These are phyloP conservation scores for Cicer judaicum DNA, from an alignment of 306 rosid species.

Conservation along the genomic window DNA sequence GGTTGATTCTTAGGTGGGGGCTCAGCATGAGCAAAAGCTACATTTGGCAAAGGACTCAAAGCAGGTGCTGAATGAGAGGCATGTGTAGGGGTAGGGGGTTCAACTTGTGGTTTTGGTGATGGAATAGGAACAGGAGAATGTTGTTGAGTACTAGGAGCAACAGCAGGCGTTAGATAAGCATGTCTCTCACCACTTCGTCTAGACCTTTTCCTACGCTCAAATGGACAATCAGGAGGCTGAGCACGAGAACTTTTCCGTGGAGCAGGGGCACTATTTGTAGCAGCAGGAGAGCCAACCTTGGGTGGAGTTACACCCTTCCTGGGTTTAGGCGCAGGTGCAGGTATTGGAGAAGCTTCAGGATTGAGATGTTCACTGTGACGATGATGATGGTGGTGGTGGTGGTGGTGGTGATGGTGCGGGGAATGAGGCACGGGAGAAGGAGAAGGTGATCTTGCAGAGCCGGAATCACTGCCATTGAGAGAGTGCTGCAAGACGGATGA, in stretches of 20 bases:
- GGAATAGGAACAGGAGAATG: slow-evolving; percentile 48
- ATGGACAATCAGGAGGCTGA: slow-evolving; percentile 67
- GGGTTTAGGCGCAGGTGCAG: slow-evolving; percentile 56
- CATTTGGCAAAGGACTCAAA: slow-evolving; percentile 76
- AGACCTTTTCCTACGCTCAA: slow-evolving; percentile 55
- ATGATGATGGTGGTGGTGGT: slow-evolving; percentile 62
- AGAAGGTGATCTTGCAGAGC: slow-evolving; percentile 65
- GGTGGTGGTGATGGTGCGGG: slow-evolving; percentile 62
- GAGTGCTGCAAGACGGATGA: slow-evolving; percentile 76
- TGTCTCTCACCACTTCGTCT: slow-evolving; percentile 51
- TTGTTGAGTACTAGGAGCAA: slow-evolving; percentile 57
- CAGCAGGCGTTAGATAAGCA: slow-evolving; percentile 54
- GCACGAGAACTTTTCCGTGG: slow-evolving; percentile 56
- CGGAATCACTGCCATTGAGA: slow-evolving; percentile 62
- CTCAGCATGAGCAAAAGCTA: slow-evolving; percentile 71
- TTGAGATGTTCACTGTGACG: slow-evolving; percentile 56
- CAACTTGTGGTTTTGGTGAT: slow-evolving; percentile 57
- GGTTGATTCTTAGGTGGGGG: slow-evolving; percentile 68
- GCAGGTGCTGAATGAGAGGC: slow-evolving; percentile 59
- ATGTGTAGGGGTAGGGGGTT: slow-evolving; percentile 55
- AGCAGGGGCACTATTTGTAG: slow-evolving; percentile 49
- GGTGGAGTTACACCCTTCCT: slow-evolving; percentile 54
- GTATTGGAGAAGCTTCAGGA: slow-evolving; percentile 67
- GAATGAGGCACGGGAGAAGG: slow-evolving; percentile 67
- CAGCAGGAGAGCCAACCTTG: slow-evolving; percentile 55